Evolutionary conservation across 306 rosid species (phyloP), one percentile per base, ranked within the genome.

Genomic region (Corylus americana): DNA sequence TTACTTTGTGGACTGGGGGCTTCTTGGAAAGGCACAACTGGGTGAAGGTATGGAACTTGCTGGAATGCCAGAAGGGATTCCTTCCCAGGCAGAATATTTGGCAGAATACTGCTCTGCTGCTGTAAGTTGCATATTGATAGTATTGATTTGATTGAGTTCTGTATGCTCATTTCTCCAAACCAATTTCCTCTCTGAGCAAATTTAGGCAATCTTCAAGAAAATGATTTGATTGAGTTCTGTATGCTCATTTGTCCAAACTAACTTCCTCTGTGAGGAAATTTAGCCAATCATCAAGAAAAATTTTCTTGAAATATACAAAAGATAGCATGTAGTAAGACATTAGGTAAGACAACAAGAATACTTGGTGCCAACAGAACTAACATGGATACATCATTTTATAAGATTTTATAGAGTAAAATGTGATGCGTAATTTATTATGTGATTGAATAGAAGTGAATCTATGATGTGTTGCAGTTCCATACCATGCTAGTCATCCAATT

Each of bases 41-140:
- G 70, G 72, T 14, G 55, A 83, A 79, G 98, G 98, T 74, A 74
- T 95, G 80, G 91, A 91, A 72, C 73, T 9, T 49, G n/a, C 82
- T 37, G 96, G 94, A 77, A 67, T 87, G 55, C 94, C 96, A 31
- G 89, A 88, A 55, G 99, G 99, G 61, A 81, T 95, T 84, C 99
- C 99, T 71, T 81, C 97, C 54, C 89, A 74, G 76, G 87, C 97
- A 51, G 93, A 93, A 70, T 95, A 83, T 86, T 82, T 95, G 90
- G 98, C 96, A 55, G 89, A 86, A 75, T 95, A 95, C 88, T 95
- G 98, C 83, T 89, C 89, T 75, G 29, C 80, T 3, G 50, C 92
- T 55, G 99, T 95, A 93, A 90, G 97, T 90, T 27, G 54, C 70
- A 25, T 25, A 4, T 42, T 62, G 48, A 68, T 70, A 70, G 35